Evolutionary conservation across 1,284 basidiomycete species (phyloP), one percentile per base, ranked within the genome.

Genomic region (Mycena citricolor): DNA sequence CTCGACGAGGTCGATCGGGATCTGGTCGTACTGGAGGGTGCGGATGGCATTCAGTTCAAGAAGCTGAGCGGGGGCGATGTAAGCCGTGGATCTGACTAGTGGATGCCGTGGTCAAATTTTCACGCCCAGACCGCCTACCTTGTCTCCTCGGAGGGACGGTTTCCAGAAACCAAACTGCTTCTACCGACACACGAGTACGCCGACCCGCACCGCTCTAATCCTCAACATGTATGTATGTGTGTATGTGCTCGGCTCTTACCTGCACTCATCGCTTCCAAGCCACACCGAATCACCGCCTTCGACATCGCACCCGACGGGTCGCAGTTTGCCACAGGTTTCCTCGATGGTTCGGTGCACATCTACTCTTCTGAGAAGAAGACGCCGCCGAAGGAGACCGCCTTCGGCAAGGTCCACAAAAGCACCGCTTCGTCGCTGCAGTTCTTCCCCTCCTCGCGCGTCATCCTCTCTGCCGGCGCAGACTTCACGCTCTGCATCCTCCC

Each of bases 401-500:
- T 69, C 14, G 70, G 67, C 44, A 52, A 49, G 25, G 64, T 74
- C 1, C 83, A 85, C 56, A 65, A 77, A 21, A 79, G 77, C 58
- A 74, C 73, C 1, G 66, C 81, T 28, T 76, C 74, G 8, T 71
- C 73, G 8, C 61, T 85, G 16, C 70, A 66, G 34, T 81, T 82
- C 70, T 77, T 86, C 59, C 79, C 83, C 3, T 83, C 80, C 0
- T 80, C 77, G 3, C 67, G 70, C 8, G 81, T 83, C 13, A 63
- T 89, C 11, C 74, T 87, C 6, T 77, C 82, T 2, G 67, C 76
- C 0, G 77, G 82, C 19, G 70, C 75, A 8, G 85, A 88, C 59
- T 81, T 85, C 52, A 68, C 75, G 0, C 61, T 86, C 3, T 62
- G 72, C 17, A 74, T 90, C 48, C 71, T 84, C 22, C 74, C 83